Base-by-base conservation (phyloP, 2,329 filamentous ascomycete species). In the Aquanectria penicillioides region DNA sequence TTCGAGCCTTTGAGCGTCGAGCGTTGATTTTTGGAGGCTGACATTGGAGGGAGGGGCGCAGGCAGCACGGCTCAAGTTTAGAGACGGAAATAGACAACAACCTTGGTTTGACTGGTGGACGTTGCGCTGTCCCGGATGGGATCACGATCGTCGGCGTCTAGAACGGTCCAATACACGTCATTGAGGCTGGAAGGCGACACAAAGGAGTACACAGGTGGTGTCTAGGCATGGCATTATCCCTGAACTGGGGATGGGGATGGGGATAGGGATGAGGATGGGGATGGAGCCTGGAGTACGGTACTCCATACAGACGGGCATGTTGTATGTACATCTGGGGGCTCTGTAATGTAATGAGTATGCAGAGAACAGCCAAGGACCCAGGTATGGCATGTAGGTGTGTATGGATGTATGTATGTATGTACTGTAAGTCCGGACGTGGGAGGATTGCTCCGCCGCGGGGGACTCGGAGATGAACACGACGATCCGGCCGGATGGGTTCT, bases 151-250 rank as follows among this genome's bases (percentile, higher is more conserved):
- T 48, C 58, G 57, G 64, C 57, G 56, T 68, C 67, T 69, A 69
- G 67, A 69, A 69, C 67, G 65, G 64, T 56, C 67, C 26, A 60
- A 48, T 43, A 18, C 64, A 68, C 67, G 67, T 69, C 67, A 69
- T 55, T 62, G 58, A 68, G 48, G 65, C 31, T 40, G 48, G 57
- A 56, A 33, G 52, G 59, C 49, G 17, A 40, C 36, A 36, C 47
- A 61, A 36, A 57, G 41, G 36, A 20, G n/a, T n/a, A 47, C 43
- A 52, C 17, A 41, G 31, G 38, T 52, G 17, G 43, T 43, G 38
- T 36, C 48, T 58, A 53, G 28, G 61, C 34, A 56, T 43, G 20
- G 20, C 25, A 41, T 9, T 25, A 34, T 23, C 37, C 44, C 36
- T 37, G 29, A 31, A 34, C 17, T 23, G 6, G 2, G 23, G 46